Evolutionary conservation across 2,329 filamentous ascomycete genomes (phyloP).

Genomic region (Alternaria rosae): DNA sequence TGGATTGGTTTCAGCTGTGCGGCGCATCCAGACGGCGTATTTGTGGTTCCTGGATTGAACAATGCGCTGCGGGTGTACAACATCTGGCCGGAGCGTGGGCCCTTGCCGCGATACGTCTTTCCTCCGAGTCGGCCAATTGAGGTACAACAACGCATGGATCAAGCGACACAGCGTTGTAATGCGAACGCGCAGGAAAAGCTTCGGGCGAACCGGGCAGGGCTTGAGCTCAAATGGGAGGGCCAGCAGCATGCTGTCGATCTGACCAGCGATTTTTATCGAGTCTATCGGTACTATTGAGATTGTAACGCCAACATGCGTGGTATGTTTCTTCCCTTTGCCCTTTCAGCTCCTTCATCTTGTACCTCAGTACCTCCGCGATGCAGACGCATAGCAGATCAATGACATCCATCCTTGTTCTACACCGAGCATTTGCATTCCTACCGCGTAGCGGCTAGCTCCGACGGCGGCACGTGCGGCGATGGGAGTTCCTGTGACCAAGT

Average conservation of each 20-base stretch:
- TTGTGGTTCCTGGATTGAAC: background rate
- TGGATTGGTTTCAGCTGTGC: constrained; percentile 1
- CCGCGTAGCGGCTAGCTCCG: background rate
- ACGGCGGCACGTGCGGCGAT: background rate
- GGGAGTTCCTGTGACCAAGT: background rate
- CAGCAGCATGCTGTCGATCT: background rate
- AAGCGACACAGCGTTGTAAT: constrained; percentile 1
- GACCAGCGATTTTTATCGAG: background rate
- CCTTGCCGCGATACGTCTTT: background rate
- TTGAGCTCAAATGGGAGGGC: background rate
- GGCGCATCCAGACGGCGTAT: background rate
- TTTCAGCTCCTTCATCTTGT: too few species aligned
- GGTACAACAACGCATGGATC: background rate
- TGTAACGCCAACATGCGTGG: background rate
- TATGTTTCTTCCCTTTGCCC: background rate
- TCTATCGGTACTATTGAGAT: constrained; percentile 1
- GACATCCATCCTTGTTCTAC: background rate
- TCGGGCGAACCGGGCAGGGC: background rate
- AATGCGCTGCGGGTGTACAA: constrained; percentile 2
- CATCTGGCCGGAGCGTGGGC: constrained; percentile 2
- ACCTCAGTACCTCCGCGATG: too few species aligned
- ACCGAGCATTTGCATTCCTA: background rate
- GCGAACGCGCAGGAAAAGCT: constrained; percentile 2
- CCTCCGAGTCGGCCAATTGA: background rate
- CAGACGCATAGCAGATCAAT: background rate